These are phyloP conservation scores for Sechiopsis laciniata DNA, from an alignment of 306 rosid species.

Conservation along the genomic window DNA sequence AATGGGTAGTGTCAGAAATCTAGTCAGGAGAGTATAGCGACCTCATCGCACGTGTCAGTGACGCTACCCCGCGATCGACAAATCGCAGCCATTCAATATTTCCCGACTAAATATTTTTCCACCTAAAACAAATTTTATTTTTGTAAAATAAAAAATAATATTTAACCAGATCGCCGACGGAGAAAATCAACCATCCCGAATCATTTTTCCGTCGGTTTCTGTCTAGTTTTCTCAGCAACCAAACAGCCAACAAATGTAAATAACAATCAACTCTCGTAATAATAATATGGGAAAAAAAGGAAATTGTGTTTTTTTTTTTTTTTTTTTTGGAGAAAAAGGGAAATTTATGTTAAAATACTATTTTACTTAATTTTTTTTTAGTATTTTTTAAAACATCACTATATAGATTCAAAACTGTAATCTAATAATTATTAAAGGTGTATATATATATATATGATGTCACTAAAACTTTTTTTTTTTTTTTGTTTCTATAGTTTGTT, in stretches of 20 bases:
- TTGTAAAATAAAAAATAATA: too few relatives aligned
- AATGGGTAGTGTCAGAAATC: too few relatives aligned
- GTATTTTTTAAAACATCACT: too few relatives aligned
- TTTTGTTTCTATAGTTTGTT: too few relatives aligned
- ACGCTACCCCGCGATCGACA: not conserved
- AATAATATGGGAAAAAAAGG: not conserved
- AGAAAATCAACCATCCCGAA: not conserved
- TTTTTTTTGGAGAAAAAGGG: too few relatives aligned
- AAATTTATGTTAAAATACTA: too few relatives aligned
- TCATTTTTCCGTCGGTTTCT: constrained; percentile 2
- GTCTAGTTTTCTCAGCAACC: not conserved
- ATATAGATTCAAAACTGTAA: too few relatives aligned
- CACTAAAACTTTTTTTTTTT: too few relatives aligned
- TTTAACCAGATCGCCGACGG: not conserved
- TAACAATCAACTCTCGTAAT: not conserved
- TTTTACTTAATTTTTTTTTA: too few relatives aligned
- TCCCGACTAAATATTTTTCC: not conserved
- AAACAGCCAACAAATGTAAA: not conserved
- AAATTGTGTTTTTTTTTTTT: not conserved
- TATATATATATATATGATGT: too few relatives aligned
- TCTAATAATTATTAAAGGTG: too few relatives aligned
- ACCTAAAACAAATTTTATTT: too few relatives aligned
- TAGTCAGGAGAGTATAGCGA: not conserved
- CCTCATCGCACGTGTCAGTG: not conserved
- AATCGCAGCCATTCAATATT: not conserved